Conservation (phyloP, 1,139 yeast species). For the Blastobotrys petasosporus region DNA sequence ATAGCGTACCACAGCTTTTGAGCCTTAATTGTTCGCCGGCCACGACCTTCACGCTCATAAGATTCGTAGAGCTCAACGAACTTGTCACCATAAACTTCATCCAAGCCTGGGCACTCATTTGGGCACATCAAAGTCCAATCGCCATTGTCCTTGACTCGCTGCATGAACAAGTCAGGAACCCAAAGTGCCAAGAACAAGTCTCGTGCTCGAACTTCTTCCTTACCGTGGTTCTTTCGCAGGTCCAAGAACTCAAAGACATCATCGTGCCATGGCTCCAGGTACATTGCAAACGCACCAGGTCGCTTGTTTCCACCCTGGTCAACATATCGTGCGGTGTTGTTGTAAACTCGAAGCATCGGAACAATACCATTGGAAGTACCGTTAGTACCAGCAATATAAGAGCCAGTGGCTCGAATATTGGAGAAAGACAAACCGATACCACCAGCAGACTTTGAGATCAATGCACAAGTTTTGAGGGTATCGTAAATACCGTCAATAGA, state of each 20-base stretch:
- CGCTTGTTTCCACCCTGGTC: slow-evolving; percentile 86
- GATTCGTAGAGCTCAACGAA: slow-evolving; percentile 55
- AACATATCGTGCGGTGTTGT: slow-evolving; percentile 79
- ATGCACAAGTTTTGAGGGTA: slow-evolving; percentile 69
- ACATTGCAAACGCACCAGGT: slow-evolving; percentile 80
- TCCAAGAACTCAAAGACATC: slow-evolving; percentile 70
- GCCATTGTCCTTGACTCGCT: slow-evolving; percentile 60
- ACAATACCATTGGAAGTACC: slow-evolving; percentile 74
- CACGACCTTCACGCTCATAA: slow-evolving; percentile 59
- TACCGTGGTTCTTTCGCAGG: slow-evolving; percentile 73
- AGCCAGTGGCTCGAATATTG: slow-evolving; percentile 65
- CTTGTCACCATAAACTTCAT: slow-evolving; percentile 65
- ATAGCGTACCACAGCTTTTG: slow-evolving; percentile 74
- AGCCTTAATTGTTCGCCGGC: slow-evolving; percentile 56
- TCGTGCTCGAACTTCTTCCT: slow-evolving; percentile 76
- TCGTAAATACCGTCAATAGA: slow-evolving; percentile 77
- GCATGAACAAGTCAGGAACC: slow-evolving; percentile 80
- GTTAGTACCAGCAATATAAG: slow-evolving; percentile 68
- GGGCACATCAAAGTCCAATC: slow-evolving; percentile 80
- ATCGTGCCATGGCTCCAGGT: slow-evolving; percentile 82
- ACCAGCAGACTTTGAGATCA: slow-evolving; percentile 75
- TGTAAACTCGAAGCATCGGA: slow-evolving; percentile 78
- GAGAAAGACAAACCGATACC: slow-evolving; percentile 79
- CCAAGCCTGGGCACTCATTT: slow-evolving; percentile 66
- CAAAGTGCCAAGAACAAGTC: slow-evolving; percentile 79